phyloP scores from a whole-genome alignment of 495 filamentous ascomycete genomes.

The Rhypophila decipiens region DNA sequence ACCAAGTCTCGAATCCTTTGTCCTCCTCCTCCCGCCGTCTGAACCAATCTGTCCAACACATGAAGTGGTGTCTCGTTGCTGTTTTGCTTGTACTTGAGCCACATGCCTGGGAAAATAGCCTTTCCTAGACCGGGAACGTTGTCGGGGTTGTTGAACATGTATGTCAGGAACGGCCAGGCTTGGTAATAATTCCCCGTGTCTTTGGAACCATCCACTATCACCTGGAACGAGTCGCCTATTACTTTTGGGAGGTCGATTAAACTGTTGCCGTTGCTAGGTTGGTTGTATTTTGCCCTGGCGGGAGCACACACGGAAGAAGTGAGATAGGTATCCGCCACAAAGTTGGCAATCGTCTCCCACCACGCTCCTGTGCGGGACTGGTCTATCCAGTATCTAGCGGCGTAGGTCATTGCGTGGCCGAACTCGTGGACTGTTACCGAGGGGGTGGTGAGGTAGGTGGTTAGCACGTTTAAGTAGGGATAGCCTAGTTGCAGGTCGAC shows the following conservation, averaged over 20 bases:
- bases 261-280: conserved; percentile 25
- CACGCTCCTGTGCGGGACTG: conserved; percentile 38
- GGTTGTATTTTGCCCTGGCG: conserved; percentile 21
- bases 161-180: conserved; percentile 36
- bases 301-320: conserved; percentile 29
- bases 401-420: conserved; percentile 38
- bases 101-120: conserved; percentile 30
- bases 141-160: conserved; percentile 39
- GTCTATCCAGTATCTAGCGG: conserved; percentile 36
- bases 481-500: conserved; percentile 25
- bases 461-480: conserved; percentile 35
- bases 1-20: conserved; percentile 35
- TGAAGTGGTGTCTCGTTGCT: conserved; percentile 42
- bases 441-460: conserved; percentile 31
- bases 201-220: conserved; percentile 36
- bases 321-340: conserved; percentile 39
- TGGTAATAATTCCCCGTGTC: conserved; percentile 27
- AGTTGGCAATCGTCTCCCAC: conserved; percentile 43
- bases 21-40: conserved; percentile 9
- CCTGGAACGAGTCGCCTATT: conserved; percentile 35
- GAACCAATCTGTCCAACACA: conserved; percentile 27
- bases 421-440: conserved; percentile 39
- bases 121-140: conserved; percentile 31
- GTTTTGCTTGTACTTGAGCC: conserved; percentile 32
- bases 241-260: conserved; percentile 38